phyloP scores from a whole-genome alignment of 2,329 filamentous ascomycete species.

The Cordyceps militaris region DNA sequence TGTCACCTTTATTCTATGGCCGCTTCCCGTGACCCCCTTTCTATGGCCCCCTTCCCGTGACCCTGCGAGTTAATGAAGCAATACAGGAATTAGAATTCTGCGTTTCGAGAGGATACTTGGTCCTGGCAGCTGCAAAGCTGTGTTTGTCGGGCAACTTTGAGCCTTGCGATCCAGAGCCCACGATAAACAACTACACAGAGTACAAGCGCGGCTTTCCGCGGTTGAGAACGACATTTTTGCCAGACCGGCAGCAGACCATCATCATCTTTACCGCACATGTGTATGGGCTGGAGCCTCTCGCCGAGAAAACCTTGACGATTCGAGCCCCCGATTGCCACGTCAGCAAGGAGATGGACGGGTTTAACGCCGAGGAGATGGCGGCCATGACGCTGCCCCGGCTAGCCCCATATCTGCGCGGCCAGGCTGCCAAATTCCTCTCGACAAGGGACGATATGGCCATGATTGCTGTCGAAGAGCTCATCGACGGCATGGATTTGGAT shows the following conservation, averaged over 20 bases:
- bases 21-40: no score
- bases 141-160: neutral
- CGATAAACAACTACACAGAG: neutral
- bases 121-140: neutral
- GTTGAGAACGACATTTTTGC: neutral
- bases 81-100: neutral
- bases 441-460: constrained; percentile 18
- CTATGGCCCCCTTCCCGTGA: no score
- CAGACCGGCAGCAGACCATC: neutral
- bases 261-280: neutral
- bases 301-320: neutral
- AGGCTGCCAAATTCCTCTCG: neutral
- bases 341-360: neutral
- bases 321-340: neutral
- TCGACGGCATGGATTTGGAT: constrained; percentile 21
- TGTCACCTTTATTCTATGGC: neutral
- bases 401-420: neutral
- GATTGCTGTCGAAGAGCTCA: constrained; percentile 22
- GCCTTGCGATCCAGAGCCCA: neutral
- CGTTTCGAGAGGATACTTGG: neutral
- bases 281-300: neutral
- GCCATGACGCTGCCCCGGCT: neutral
- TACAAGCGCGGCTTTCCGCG: neutral
- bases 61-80: neutral
- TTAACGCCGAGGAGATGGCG: neutral